Evolutionary conservation across 257 asterid species (phyloP).

Genomic region (Scutellaria baicalensis): DNA sequence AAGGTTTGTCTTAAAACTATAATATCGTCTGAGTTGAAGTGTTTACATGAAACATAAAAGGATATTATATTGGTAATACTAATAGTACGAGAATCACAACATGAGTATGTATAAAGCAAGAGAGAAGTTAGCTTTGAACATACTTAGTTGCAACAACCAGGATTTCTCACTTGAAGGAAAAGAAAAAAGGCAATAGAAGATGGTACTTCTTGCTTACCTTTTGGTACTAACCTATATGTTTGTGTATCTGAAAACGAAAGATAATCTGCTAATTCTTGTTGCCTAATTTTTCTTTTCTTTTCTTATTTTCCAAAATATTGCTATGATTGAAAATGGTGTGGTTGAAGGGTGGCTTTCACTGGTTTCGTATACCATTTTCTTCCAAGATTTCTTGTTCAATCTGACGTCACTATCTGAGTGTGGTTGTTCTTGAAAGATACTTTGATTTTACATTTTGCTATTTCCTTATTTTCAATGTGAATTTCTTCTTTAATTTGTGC

Average conservation of each 20-base stretch:
- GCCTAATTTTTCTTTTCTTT: constrained; percentile 7
- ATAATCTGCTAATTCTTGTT: constrained; percentile 36
- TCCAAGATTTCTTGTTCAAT: constrained; percentile 6
- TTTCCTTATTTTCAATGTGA: background rate
- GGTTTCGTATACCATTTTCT: constrained; percentile 8
- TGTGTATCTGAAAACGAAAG: constrained; percentile 54
- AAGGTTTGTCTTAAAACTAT: background rate
- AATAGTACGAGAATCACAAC: constrained; percentile 37
- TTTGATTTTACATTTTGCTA: background rate
- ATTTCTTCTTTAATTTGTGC: background rate
- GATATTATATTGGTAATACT: constrained; percentile 17
- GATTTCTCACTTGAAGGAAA: constrained; percentile 63
- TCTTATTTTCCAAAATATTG: too few species aligned
- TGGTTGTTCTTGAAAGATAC: constrained; percentile 12
- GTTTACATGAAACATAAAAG: background rate
- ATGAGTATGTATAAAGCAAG: constrained; percentile 77
- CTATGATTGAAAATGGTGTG: constrained; percentile 6
- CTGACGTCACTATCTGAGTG: background rate
- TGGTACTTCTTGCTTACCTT: constrained; percentile 47
- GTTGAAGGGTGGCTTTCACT: constrained; percentile 54
- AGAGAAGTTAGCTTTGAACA: constrained; percentile 37
- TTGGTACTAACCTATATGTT: constrained; percentile 15
- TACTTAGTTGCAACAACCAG: constrained; percentile 50
- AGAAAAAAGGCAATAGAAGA: constrained; percentile 35
- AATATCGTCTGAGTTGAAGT: background rate